Evolutionary conservation across 1,139 yeast genomes (phyloP), one percentile per base, ranked within the genome.

Genomic region (Pichia sp.): DNA sequence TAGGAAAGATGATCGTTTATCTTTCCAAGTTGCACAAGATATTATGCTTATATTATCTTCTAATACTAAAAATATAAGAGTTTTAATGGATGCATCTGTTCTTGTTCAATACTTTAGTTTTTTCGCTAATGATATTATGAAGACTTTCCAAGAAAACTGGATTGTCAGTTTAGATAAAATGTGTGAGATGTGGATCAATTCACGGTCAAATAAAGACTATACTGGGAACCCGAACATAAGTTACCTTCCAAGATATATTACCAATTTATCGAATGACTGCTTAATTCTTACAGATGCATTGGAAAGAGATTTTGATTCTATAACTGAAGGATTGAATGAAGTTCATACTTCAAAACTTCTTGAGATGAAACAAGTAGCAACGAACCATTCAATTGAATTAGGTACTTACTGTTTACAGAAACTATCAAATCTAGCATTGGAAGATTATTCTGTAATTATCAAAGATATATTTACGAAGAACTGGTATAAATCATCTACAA

Each of bases 371-470:
- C 40, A 25, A 31, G 40, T 32, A 44, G 55, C 42, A 42, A 25
- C 52, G 2, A 45, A 38, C 19, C 46, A 50, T 34, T 48, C 50
- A 2, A 42, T 53, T 33, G 50, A 45, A n/a, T 34, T 55, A 22
- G 60, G 59, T 28, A 52, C 55, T 2, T 43, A 46, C 31, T 55
- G 60, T 48, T 33, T 55, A 37, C 46, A 47, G 12, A 52, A 50
- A 36, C 36, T 56, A 37, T 53, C 51, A 36, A 51, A 37, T 11
- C 50, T 73, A 28, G 68, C 72, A 22, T 62, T 68, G 28, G 68
- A 70, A 44, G 79, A 74, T 67, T 71, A 54, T 68, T 62, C 46
- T 26, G 47, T 53, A 21, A 47, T 42, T n/a, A 36, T 54, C 32
- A 43, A 35, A 5, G 56, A 47, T 18, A 34, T 52, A 1, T 56